Conservation (phyloP, 2,329 filamentous ascomycete genomes). For the Microdochium bolleyi region DNA sequence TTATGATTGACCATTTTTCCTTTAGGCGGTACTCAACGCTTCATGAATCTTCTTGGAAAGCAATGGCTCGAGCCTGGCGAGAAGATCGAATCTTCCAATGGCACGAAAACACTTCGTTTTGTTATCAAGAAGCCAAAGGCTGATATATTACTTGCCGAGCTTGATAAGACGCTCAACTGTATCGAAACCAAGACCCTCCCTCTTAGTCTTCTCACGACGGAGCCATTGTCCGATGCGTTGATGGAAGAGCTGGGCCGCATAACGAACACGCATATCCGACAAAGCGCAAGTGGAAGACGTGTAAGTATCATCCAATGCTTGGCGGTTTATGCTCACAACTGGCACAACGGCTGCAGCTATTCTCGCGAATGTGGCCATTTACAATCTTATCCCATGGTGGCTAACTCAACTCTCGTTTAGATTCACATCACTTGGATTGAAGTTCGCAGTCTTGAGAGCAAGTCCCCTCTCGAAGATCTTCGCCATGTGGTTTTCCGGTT, state of each 20-base stretch:
- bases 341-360: no score
- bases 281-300: slow-evolving; percentile 7
- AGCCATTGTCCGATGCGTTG: slow-evolving; percentile 12
- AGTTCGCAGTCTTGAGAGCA: slow-evolving; percentile 5
- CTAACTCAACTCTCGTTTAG: slow-evolving; percentile 6
- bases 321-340: no score
- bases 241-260: slow-evolving; percentile 27
- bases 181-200: slow-evolving; percentile 14
- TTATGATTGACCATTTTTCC: slow-evolving; percentile 3
- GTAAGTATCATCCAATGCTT: slow-evolving; percentile 9
- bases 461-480: slow-evolving; percentile 23
- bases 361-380: no score
- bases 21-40: slow-evolving; percentile 25
- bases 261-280: slow-evolving; percentile 20
- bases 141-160: slow-evolving; percentile 23
- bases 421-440: slow-evolving; percentile 35
- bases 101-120: slow-evolving; percentile 21
- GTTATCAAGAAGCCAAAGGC: slow-evolving; percentile 24
- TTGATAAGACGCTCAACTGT: slow-evolving; percentile 20
- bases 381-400: neutral
- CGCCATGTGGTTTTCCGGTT: slow-evolving; percentile 38
- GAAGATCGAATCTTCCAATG: slow-evolving; percentile 25
- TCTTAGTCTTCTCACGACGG: slow-evolving; percentile 11
- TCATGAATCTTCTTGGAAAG: slow-evolving; percentile 21
- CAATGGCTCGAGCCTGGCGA: slow-evolving; percentile 23